phyloP scores from a whole-genome alignment of 1,139 yeast genomes.

The Pichia sp. region DNA sequence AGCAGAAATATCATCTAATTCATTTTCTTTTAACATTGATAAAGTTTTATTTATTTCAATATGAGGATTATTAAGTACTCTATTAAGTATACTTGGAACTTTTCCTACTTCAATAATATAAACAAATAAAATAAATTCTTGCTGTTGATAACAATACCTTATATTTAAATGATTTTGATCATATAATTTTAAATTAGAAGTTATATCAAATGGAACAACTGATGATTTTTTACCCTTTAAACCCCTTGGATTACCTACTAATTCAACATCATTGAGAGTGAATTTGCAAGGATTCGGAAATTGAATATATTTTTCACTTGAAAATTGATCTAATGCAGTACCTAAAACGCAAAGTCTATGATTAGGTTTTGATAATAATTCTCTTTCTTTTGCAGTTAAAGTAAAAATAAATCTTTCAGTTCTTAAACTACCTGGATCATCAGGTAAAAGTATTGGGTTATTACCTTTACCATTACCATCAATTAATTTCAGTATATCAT shows the following conservation, averaged over 20 bases:
- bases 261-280: slow-evolving; percentile 39
- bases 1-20: slow-evolving; percentile 49
- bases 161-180: slow-evolving; percentile 39
- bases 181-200: slow-evolving; percentile 33
- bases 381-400: slow-evolving; percentile 36
- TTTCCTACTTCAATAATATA: slow-evolving; percentile 47
- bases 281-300: slow-evolving; percentile 58
- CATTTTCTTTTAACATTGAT: slow-evolving; percentile 32
- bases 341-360: slow-evolving; percentile 41
- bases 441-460: background rate
- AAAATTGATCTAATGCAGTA: slow-evolving; percentile 34
- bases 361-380: slow-evolving; percentile 28
- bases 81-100: slow-evolving; percentile 33
- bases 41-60: slow-evolving; percentile 45
- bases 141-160: slow-evolving; percentile 46
- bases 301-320: slow-evolving; percentile 38
- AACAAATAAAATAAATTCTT: slow-evolving; percentile 39
- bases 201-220: slow-evolving; percentile 60
- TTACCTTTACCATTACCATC: slow-evolving; percentile 3
- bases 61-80: slow-evolving; percentile 35
- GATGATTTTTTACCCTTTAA: slow-evolving; percentile 58
- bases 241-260: slow-evolving; percentile 51
- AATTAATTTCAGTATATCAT: slow-evolving; percentile 23
- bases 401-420: slow-evolving; percentile 29
- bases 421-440: slow-evolving; percentile 7